Base-by-base conservation (phyloP, 2,329 filamentous ascomycete genomes). In the Cryphonectria japonica region DNA sequence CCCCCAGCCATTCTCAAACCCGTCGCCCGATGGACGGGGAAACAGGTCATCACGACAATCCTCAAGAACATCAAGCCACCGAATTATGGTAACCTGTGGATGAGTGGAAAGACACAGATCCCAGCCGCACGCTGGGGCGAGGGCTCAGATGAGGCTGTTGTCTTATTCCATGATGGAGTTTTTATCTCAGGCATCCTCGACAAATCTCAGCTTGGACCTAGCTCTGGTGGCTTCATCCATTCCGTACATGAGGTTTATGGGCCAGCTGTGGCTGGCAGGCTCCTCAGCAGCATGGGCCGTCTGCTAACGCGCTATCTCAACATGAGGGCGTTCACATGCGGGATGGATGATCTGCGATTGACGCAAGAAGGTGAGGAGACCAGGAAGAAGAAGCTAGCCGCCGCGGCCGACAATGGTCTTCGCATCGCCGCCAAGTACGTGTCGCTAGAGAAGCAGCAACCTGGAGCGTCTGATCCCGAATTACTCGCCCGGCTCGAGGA, bases 311-410 rank as follows among this genome's bases (percentile, higher is more conserved):
- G 95, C 77, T 92, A 95, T 74, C 86, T 98, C 72, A 93, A 96
- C 78, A 97, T 98, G 91, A 89, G 95, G 67, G 96, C 95, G 1
- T 98, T 98, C 80, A 96, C 93, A 74, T 99, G 96, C 80, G 97
- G 97, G 79, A 97, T 99, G 82, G 95, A 99, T 77, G 97, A 99
- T 85, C 85, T 99, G 71, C 89, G 92, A 71, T 88, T 99, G 67
- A 98, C 95, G 0, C 85, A 88, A 1, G 85, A 92, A 73, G 95
- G 96, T 68, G 94, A 99, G 78, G 83, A 84, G 69, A 85, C 86
- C 68, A 90, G 96, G 59, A 88, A 87, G 75, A 84, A 92, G 74
- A 89, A 91, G 73, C 84, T 99, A 16, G 83, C 86, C 73, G 87
- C 87, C 66, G 93, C 94, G 0, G 83, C 89, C 54, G 83, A 81